phyloP scores from a whole-genome alignment of 1,284 basidiomycete genomes.

The Stereum hirsutum region DNA sequence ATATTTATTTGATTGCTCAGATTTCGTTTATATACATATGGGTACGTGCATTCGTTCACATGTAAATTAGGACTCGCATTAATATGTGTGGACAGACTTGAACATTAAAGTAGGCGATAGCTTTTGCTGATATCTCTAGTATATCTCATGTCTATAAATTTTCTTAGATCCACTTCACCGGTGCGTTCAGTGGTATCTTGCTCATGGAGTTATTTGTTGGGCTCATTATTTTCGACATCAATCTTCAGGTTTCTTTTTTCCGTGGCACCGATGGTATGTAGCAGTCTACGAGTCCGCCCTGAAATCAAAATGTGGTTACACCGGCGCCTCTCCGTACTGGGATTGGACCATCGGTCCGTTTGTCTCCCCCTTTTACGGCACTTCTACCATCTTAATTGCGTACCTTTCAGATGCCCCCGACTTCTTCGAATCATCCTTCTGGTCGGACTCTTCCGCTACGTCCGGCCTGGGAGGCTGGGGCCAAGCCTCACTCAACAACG shows the following conservation, averaged over 20 bases:
- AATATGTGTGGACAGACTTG: too few relatives aligned
- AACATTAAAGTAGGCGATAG: constrained; percentile 13
- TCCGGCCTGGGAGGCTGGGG: constrained; percentile 30
- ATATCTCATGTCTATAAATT: neutral
- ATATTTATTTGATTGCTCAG: constrained; percentile 13
- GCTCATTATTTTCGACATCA: too few relatives aligned
- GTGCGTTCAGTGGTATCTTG: too few relatives aligned
- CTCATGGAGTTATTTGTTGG: too few relatives aligned
- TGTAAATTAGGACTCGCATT: too few relatives aligned
- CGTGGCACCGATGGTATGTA: constrained; percentile 30
- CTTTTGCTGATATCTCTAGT: neutral
- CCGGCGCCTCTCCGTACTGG: constrained; percentile 28
- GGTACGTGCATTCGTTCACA: too few relatives aligned
- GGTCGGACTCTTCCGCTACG: constrained; percentile 18
- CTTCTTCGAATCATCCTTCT: constrained; percentile 21
- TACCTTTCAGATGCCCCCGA: constrained; percentile 20
- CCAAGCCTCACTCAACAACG: constrained; percentile 20
- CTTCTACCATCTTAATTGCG: neutral
- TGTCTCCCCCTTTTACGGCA: neutral
- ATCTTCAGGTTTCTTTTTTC: constrained; percentile 28
- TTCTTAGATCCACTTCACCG: constrained; percentile 25
- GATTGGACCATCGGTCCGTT: constrained; percentile 27
- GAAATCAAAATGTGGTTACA: constrained; percentile 23
- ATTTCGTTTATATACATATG: constrained; percentile 30
- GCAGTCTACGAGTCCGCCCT: constrained; percentile 22